These are phyloP conservation scores for Kitagawia praeruptora DNA, from an alignment of 129 eudicot genomes.

Conservation along the genomic window DNA sequence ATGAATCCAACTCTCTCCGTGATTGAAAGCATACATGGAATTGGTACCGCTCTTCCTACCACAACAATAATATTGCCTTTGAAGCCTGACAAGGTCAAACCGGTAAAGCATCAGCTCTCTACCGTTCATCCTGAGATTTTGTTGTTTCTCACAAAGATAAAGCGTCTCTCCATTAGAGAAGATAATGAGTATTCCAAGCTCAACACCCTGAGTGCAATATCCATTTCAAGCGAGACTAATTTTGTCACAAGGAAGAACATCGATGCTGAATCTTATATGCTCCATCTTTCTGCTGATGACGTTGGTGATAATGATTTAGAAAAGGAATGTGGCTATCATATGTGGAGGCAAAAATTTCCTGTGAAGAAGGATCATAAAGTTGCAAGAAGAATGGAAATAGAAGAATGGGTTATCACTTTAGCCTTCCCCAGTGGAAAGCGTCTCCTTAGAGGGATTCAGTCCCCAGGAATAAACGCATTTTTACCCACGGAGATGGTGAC, in stretches of 20 bases:
- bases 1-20: conserved; percentile 29
- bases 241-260: conserved; percentile 33
- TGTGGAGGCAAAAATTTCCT: conserved; percentile 59
- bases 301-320: conserved; percentile 7
- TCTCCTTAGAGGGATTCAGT: conserved; percentile 28
- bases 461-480: conserved; percentile 48
- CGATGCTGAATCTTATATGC: conserved; percentile 43
- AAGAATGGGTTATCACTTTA: conserved; percentile 45
- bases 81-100: conserved; percentile 44
- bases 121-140: conserved; percentile 48
- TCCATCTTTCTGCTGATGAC: conserved; percentile 42
- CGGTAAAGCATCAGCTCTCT: conserved; percentile 49
- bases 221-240: conserved; percentile 47
- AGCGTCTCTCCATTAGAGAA: conserved; percentile 37
- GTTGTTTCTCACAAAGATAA: conserved; percentile 46
- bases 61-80: conserved; percentile 49
- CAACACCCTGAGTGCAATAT: conserved; percentile 30
- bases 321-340: conserved; percentile 38
- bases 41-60: conserved; percentile 28
- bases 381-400: conserved; percentile 36
- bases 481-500: conserved; percentile 50
- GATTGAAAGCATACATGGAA: conserved; percentile 32
- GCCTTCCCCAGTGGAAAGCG: conserved; percentile 50
- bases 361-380: conserved; percentile 32
- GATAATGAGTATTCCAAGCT: conserved; percentile 27